Conservation (phyloP, 805 yeast genomes). For the Cyberlindnera americana region DNA sequence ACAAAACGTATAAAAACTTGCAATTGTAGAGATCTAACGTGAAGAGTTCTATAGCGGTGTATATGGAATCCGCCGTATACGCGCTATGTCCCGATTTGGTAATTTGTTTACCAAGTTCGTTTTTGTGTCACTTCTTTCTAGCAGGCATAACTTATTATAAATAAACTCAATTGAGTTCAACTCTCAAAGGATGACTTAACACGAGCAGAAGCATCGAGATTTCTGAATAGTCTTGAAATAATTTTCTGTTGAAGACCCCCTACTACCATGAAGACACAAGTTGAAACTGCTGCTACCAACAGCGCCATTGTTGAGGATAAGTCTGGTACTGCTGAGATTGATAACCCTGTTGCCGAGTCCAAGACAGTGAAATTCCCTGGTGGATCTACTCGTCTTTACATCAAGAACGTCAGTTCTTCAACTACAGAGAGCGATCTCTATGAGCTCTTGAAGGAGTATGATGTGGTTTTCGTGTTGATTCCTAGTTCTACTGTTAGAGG, state of each 20-base stretch:
- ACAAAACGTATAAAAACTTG: constrained; percentile 3
- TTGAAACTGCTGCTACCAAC: too few relatives aligned
- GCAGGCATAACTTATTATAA: too few relatives aligned
- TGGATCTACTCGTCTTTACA: constrained; percentile 39
- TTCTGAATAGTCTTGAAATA: too few relatives aligned
- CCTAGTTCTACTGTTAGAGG: constrained; percentile 54
- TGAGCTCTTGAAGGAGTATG: constrained; percentile 40
- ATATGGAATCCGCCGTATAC: too few relatives aligned
- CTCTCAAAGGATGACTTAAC: too few relatives aligned
- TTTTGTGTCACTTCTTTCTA: constrained; percentile 7
- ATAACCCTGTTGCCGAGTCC: not conserved
- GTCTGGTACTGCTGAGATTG: not conserved
- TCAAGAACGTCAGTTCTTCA: constrained; percentile 50
- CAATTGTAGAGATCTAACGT: not conserved
- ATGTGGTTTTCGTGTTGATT: constrained; percentile 43
- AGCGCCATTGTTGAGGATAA: too few relatives aligned
- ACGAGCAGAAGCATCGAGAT: too few relatives aligned
- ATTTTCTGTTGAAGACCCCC: too few relatives aligned
- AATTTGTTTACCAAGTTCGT: not conserved
- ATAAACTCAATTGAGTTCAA: not conserved
- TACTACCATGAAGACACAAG: too few relatives aligned
- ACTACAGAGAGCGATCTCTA: constrained; percentile 52
- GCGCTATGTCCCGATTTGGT: too few relatives aligned
- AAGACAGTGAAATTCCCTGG: not conserved
- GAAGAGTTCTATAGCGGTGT: too few relatives aligned